Evolutionary conservation across 2,329 filamentous ascomycete genomes (phyloP).

Genomic region (Penicillium janthinellum): DNA sequence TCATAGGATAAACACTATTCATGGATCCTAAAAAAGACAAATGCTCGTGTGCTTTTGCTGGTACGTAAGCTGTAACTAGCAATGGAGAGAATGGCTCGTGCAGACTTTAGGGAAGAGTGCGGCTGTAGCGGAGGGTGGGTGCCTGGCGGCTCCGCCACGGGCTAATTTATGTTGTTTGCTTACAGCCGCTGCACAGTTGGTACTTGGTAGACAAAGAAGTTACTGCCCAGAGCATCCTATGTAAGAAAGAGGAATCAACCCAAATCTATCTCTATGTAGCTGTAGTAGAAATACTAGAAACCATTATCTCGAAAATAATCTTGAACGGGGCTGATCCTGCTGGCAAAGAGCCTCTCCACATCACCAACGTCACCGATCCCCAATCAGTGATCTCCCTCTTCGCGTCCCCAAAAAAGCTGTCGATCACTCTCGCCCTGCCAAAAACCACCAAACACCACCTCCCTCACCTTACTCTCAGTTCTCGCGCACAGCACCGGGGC

Average conservation of each 20-base stretch:
- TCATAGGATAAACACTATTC: neutral
- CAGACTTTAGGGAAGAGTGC: neutral
- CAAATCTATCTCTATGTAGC: neutral
- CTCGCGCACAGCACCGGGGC: constrained; percentile 3
- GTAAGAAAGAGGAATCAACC: neutral
- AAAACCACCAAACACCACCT: neutral
- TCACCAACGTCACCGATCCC: constrained; percentile 25
- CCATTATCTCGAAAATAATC: too few species aligned
- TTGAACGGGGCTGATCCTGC: neutral
- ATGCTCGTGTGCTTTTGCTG: neutral
- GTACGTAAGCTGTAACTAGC: neutral
- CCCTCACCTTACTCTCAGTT: neutral
- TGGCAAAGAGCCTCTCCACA: constrained; percentile 8
- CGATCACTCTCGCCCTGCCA: constrained; percentile 11
- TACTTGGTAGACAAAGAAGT: neutral
- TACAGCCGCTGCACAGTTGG: neutral
- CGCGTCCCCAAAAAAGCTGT: constrained; percentile 26
- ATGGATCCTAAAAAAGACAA: neutral
- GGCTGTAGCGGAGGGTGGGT: neutral
- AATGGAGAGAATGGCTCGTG: too few species aligned
- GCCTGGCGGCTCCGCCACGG: neutral
- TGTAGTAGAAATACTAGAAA: neutral
- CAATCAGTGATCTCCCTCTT: constrained; percentile 1
- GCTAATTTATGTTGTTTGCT: constrained; percentile 2
- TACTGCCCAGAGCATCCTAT: neutral